phyloP scores from a whole-genome alignment of 495 filamentous ascomycete genomes.

The Pyrenula aspistea region DNA sequence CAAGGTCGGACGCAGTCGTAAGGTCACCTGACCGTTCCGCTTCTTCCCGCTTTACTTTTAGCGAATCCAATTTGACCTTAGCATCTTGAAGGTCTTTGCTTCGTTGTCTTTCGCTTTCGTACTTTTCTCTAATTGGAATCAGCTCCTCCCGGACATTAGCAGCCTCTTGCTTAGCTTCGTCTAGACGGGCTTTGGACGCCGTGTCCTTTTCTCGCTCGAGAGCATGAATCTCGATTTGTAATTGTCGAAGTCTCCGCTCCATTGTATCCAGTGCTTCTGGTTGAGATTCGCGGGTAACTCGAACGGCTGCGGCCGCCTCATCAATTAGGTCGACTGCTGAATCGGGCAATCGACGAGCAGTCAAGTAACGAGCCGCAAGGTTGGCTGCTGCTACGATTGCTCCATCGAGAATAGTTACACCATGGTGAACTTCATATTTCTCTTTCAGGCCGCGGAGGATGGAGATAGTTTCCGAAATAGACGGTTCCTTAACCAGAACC shows the following conservation, averaged over 20 bases:
- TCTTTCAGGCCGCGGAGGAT: slow-evolving; percentile 96
- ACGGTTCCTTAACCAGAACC: slow-evolving; percentile 87
- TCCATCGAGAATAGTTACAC: slow-evolving; percentile 87
- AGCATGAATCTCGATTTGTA: slow-evolving; percentile 94
- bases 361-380: slow-evolving; percentile 84
- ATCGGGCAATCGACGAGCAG: slow-evolving; percentile 79
- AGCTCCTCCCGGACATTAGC: slow-evolving; percentile 88
- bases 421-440: slow-evolving; percentile 94
- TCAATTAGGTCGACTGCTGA: slow-evolving; percentile 95
- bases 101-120: slow-evolving; percentile 79
- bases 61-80: slow-evolving; percentile 84
- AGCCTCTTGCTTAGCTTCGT: slow-evolving; percentile 74
- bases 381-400: slow-evolving; percentile 86
- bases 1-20: slow-evolving; percentile 73
- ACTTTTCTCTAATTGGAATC: slow-evolving; percentile 84
- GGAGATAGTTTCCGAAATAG: slow-evolving; percentile 80
- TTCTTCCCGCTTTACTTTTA: slow-evolving; percentile 84
- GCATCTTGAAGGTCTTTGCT: slow-evolving; percentile 86
- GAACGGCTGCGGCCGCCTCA: slow-evolving; percentile 87
- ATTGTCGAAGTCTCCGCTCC: slow-evolving; percentile 74
- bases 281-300: slow-evolving; percentile 89
- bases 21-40: slow-evolving; percentile 78
- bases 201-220: slow-evolving; percentile 90
- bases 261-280: slow-evolving; percentile 89
- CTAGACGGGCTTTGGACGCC: slow-evolving; percentile 69